Base-by-base conservation (phyloP, 108 stramenopile species). In the Hondaea fermentalgiana region DNA sequence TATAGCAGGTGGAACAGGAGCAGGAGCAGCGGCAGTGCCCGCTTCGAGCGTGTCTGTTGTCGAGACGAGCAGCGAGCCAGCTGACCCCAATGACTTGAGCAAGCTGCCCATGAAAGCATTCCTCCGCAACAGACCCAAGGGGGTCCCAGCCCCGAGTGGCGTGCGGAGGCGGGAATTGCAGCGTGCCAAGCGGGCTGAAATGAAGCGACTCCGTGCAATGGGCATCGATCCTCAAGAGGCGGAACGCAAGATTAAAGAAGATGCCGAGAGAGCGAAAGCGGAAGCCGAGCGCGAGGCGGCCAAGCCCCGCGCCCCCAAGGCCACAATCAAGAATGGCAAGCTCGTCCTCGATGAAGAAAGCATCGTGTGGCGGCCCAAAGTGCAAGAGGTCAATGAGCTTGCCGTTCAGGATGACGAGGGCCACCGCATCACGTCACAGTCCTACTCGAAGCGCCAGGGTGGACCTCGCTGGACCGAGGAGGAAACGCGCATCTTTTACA, bases 401-500 rank as follows among this genome's bases (percentile, higher is more conserved):
- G 6, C 76, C 25, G 51, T 83, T 45, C 51, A 53, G 25, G 76
- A 83, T 35, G 60, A 88, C 72, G 60, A 51, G 64, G 88, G 72
- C 45, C 60, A 45, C 2, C 25, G 72, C 29, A 49, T 71, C 3
- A 88, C 88, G 1, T 71, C 59, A 5, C 28, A 42, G 10, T 89
- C 88, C 6, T 88, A 45, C 88, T 47, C 64, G 16, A 71, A 60
- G 35, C 88, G 72, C 19, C 28, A 23, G 29, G 23, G 53, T 17
- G 64, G 28, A 10, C 72, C 47, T 12, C 47, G 59, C 28, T 88
- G 88, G 88, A 72, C 88, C 72, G 45, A 71, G 72, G 72, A 6
- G 35, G 88, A 88, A 8, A 88, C 88, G 21, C 49, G 53, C 53
- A 19, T 47, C 60, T 88, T 88, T 71, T 88, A 88, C 72, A 23